These are phyloP conservation scores for Diaporthe sp. DNA, from an alignment of 2,329 filamentous ascomycete species.

Conservation along the genomic window DNA sequence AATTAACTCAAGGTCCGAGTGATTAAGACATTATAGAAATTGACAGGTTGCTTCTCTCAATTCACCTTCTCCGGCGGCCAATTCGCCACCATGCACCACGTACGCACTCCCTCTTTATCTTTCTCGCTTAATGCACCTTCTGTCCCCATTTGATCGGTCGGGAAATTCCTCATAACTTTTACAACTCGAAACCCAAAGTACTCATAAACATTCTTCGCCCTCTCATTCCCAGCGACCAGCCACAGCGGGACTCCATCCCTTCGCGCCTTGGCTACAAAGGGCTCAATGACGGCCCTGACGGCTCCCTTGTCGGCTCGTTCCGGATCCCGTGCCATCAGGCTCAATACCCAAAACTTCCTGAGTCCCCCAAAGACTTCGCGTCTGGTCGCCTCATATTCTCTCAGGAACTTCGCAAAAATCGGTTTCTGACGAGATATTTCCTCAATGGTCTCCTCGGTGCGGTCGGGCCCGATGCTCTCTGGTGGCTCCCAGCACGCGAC, in stretches of 20 bases:
- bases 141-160: not conserved
- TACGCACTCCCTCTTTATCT: not conserved
- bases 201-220: constrained; percentile 19
- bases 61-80: constrained; percentile 1
- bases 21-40: too few relatives aligned
- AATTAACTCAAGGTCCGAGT: not conserved
- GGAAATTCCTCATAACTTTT: constrained; percentile 6
- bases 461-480: constrained; percentile 2
- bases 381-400: not conserved
- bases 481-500: constrained; percentile 29
- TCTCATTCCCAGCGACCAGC: constrained; percentile 21
- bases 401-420: not conserved
- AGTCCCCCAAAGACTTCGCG: not conserved
- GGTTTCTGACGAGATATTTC: not conserved
- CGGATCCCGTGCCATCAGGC: constrained; percentile 29
- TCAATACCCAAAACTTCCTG: constrained; percentile 2
- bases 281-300: constrained; percentile 25
- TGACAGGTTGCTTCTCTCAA: not conserved
- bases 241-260: not conserved
- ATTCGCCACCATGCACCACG: constrained; percentile 31
- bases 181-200: constrained; percentile 29
- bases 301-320: constrained; percentile 20
- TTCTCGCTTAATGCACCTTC: not conserved
- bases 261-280: constrained; percentile 1
- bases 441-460: not conserved